Conservation (phyloP, 2,329 filamentous ascomycete genomes). For the Alternaria postmessia region DNA sequence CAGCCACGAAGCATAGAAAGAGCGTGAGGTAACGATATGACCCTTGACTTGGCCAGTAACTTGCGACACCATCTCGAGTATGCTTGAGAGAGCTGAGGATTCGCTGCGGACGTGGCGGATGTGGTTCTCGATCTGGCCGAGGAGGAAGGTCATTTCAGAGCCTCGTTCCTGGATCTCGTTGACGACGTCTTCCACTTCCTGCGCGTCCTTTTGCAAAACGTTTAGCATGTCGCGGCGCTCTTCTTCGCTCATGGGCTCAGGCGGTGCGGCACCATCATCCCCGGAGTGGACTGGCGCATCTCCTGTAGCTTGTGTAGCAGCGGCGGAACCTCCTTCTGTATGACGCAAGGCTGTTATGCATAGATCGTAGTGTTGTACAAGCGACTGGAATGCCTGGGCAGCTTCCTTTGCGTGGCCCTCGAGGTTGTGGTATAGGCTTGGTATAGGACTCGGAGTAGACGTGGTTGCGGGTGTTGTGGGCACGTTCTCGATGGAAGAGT, state of each 20-base stretch:
- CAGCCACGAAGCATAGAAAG: constrained; percentile 71
- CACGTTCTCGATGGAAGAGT: constrained; percentile 46
- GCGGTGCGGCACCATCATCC: constrained; percentile 52
- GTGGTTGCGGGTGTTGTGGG: constrained; percentile 39
- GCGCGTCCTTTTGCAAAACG: constrained; percentile 76
- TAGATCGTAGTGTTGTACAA: constrained; percentile 90
- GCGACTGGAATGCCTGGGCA: constrained; percentile 79
- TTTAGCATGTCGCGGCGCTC: constrained; percentile 84
- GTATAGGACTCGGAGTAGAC: constrained; percentile 52
- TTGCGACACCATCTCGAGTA: constrained; percentile 72
- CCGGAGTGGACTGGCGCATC: constrained; percentile 43
- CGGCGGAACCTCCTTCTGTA: constrained; percentile 71
- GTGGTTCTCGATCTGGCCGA: constrained; percentile 69
- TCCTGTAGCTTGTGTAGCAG: constrained; percentile 54
- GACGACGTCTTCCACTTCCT: constrained; percentile 69
- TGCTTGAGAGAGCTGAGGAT: constrained; percentile 66
- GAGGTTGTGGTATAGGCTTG: constrained; percentile 61
- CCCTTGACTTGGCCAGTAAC: constrained; percentile 71
- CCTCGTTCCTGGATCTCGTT: constrained; percentile 76
- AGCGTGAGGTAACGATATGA: constrained; percentile 70
- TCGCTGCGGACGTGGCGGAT: constrained; percentile 64
- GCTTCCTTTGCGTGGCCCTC: constrained; percentile 81
- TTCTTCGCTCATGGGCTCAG: constrained; percentile 75
- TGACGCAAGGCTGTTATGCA: constrained; percentile 91
- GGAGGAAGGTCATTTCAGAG: constrained; percentile 77